phyloP scores from a whole-genome alignment of 1,139 yeast species.

The Geotrichum aggregatum region DNA sequence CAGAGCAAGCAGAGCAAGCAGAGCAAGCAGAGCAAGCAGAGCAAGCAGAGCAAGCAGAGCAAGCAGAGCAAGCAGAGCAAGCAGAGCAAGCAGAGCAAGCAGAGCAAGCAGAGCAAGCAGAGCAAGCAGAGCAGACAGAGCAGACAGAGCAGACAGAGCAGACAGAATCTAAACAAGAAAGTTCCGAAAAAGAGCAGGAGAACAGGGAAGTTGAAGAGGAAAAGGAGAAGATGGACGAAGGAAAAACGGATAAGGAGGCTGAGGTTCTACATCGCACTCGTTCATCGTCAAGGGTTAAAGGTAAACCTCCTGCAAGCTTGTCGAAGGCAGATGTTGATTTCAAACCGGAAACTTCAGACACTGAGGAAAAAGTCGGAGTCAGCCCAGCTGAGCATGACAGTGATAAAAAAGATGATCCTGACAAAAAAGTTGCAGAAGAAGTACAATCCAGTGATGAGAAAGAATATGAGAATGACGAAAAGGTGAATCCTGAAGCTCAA shows the following conservation, averaged over 20 bases:
- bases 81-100: background rate
- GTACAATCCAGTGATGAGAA: background rate
- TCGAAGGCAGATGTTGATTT: background rate
- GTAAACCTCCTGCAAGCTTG: background rate
- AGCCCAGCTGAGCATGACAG: background rate
- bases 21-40: background rate
- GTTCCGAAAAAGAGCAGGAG: slow-evolving; percentile 1
- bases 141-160: slow-evolving; percentile 6
- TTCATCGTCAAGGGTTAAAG: slow-evolving; percentile 10
- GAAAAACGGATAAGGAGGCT: background rate
- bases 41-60: background rate
- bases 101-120: slow-evolving; percentile 3
- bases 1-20: too few relatives aligned
- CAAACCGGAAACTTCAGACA: slow-evolving; percentile 6
- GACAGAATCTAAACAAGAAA: background rate
- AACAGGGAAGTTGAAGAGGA: slow-evolving; percentile 5
- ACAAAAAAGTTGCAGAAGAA: slow-evolving; percentile 7
- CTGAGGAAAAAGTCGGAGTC: background rate
- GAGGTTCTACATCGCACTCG: slow-evolving; percentile 9
- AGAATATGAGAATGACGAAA: slow-evolving; percentile 12
- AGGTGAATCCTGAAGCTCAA: background rate
- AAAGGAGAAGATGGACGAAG: slow-evolving; percentile 6
- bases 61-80: background rate
- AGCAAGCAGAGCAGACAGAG: background rate
- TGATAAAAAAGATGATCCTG: background rate